Percentiles rank a stretch among this genome's conserved stretches.
These are phyloP conservation scores for Xylariales sp. DNA, from an alignment of 2,329 filamentous ascomycete genomes.

Conservation along the genomic window DNA sequence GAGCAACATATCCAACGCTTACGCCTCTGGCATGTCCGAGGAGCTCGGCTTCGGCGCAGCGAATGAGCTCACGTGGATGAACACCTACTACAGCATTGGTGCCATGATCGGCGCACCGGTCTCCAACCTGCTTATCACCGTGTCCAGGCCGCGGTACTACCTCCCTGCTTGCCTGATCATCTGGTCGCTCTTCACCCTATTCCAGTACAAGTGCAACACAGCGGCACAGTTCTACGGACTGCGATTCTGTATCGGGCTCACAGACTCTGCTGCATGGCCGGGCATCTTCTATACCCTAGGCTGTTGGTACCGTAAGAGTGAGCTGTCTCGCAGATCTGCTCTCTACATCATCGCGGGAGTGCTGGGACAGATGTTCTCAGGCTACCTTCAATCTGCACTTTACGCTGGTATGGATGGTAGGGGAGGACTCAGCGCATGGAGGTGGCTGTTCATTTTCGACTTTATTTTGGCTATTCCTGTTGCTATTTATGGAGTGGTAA, in stretches of 20 bases:
- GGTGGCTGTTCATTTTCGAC: constrained; percentile 43
- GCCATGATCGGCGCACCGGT: constrained; percentile 39
- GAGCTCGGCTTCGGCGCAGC: constrained; percentile 36
- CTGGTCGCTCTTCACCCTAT: constrained; percentile 36
- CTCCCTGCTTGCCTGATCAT: constrained; percentile 29
- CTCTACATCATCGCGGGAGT: constrained; percentile 31
- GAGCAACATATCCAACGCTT: constrained; percentile 44
- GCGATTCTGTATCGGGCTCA: constrained; percentile 49
- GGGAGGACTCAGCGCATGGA: constrained; percentile 34
- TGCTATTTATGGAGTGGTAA: constrained; percentile 11
- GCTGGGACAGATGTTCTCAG: constrained; percentile 35
- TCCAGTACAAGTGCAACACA: constrained; percentile 33
- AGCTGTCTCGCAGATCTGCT: constrained; percentile 52
- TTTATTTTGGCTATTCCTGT: constrained; percentile 17
- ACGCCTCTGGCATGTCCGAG: constrained; percentile 41
- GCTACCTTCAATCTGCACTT: constrained; percentile 37
- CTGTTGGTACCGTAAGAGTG: constrained; percentile 55
- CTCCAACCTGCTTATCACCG: constrained; percentile 38
- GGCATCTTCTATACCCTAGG: constrained; percentile 51
- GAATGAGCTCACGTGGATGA: constrained; percentile 40
- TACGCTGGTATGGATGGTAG: constrained; percentile 33
- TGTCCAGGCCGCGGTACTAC: constrained; percentile 36
- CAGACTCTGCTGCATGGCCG: constrained; percentile 52
- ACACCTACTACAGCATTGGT: constrained; percentile 42
- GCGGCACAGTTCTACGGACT: constrained; percentile 39